These are phyloP conservation scores for Gillenia trifoliata DNA, from an alignment of 306 rosid species.

Conservation along the genomic window DNA sequence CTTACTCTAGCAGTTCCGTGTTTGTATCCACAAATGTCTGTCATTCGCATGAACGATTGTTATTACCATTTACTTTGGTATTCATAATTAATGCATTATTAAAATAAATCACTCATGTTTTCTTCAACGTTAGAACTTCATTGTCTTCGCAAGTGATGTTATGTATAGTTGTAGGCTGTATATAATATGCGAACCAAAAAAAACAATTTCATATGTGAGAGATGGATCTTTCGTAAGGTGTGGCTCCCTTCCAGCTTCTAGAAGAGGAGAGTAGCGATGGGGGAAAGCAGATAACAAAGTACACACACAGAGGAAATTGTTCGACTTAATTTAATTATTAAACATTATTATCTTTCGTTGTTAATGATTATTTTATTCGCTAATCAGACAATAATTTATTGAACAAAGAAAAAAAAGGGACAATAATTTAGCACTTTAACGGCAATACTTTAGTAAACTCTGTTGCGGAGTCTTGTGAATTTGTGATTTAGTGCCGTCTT, in stretches of 20 bases:
- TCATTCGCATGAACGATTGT: too few relatives aligned
- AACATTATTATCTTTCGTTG: background rate
- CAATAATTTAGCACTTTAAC: background rate
- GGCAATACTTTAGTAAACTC: background rate
- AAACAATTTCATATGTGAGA: too few relatives aligned
- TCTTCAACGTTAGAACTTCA: background rate
- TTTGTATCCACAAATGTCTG: too few relatives aligned
- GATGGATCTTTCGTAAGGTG: too few relatives aligned
- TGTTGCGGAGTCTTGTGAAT: background rate
- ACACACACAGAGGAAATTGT: background rate
- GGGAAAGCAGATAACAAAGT: background rate
- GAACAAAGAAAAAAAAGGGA: too few relatives aligned
- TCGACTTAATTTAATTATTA: background rate
- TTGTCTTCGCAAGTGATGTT: background rate
- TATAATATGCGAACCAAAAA: too few relatives aligned
- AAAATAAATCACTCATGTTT: background rate
- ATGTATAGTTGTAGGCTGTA: background rate
- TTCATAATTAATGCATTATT: background rate
- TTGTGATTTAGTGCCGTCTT: background rate
- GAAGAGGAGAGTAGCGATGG: too few relatives aligned
- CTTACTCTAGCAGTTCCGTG: too few relatives aligned
- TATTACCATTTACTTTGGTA: too few relatives aligned
- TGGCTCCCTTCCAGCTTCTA: too few relatives aligned
- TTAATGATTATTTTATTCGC: background rate
- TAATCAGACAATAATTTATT: background rate